These are phyloP conservation scores for Arabidopsis suecica DNA, from an alignment of 345 rosid species.

Conservation along the genomic window DNA sequence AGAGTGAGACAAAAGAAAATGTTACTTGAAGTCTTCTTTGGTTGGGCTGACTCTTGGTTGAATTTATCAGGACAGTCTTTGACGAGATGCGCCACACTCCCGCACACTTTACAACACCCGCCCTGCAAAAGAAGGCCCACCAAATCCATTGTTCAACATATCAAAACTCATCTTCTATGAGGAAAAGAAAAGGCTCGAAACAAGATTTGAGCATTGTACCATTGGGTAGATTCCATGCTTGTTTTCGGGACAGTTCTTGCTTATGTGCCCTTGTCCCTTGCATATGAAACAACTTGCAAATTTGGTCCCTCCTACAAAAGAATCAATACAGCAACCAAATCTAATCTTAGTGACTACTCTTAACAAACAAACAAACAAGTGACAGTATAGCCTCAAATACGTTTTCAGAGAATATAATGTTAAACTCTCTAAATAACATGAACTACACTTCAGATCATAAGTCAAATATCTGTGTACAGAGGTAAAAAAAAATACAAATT, in stretches of 20 bases:
- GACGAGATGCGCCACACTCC: conserved; percentile 90
- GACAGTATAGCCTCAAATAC: not conserved
- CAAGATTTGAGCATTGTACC: conserved; percentile 52
- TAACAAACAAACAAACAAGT: conserved; percentile 8
- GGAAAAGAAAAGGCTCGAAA: not conserved
- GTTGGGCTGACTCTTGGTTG: conserved; percentile 37
- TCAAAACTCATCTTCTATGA: not conserved
- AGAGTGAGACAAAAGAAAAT: conserved; percentile 26
- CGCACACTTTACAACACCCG: conserved; percentile 92
- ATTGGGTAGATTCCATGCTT: conserved; percentile 90
- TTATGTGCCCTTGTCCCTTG: conserved; percentile 79
- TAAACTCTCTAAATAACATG: not conserved
- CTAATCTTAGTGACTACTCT: not conserved
- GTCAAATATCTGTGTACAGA: not conserved
- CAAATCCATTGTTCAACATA: not conserved
- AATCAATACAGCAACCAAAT: conserved; percentile 16
- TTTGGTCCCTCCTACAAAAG: conserved; percentile 76
- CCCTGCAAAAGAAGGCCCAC: conserved; percentile 56
- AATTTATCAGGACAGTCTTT: conserved; percentile 89
- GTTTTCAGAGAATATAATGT: not conserved
- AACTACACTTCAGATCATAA: not conserved
- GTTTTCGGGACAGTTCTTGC: conserved; percentile 89
- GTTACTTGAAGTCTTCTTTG: conserved; percentile 48
- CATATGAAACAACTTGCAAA: conserved; percentile 93
- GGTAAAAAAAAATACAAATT: not conserved